Base-by-base conservation (phyloP, 1,284 basidiomycete species). In the Ustilago nuda region DNA sequence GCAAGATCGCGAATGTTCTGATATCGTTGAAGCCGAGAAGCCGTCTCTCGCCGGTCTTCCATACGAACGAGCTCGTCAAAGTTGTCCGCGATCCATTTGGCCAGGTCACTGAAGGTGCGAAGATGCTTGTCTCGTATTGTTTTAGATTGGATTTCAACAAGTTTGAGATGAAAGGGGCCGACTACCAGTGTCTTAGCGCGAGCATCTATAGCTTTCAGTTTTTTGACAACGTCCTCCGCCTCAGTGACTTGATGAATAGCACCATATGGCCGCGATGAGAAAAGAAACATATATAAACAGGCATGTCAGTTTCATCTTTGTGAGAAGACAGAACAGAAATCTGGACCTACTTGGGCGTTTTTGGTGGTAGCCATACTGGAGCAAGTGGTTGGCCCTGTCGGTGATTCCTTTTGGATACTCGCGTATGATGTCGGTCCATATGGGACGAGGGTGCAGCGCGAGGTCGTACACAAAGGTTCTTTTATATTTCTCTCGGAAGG, bases 151-250 rank as follows among this genome's bases (percentile, higher is more conserved):
- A 0, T n/a, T 30, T 54, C 53, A n/a, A 68, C 13, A 9, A 48
- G 19, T 7, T 54, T 17, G 4, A 56, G 66, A 39, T 67, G 66
- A 15, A 67, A 61, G 2, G 59, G 13, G 23, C 39, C 37, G 27
- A 48, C 15, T 4, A 56, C n/a, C 37, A 61, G 36, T 3, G 27
- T 1, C 33, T 50, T 48, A 11, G 36, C 12, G 4, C 2, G 4
- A 5, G 11, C 2, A 8, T 61, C 37, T 17, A 66, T n/a, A 6
- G 8, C 48, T 27, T n/a, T 19, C 0, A 61, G 41, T 3, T 15
- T 19, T 0, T 4, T 7, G 4, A 8, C 4, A 37, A 54, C 41
- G 17, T 54, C 33, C 17, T 45, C 23, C 7, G 43, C 59, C 30
- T 11, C 4, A 27, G 36, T 15, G 30, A 52, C 23, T 30, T 11